phyloP scores from a whole-genome alignment of 768 basidiomycete species.

The Serendipita sp. region DNA sequence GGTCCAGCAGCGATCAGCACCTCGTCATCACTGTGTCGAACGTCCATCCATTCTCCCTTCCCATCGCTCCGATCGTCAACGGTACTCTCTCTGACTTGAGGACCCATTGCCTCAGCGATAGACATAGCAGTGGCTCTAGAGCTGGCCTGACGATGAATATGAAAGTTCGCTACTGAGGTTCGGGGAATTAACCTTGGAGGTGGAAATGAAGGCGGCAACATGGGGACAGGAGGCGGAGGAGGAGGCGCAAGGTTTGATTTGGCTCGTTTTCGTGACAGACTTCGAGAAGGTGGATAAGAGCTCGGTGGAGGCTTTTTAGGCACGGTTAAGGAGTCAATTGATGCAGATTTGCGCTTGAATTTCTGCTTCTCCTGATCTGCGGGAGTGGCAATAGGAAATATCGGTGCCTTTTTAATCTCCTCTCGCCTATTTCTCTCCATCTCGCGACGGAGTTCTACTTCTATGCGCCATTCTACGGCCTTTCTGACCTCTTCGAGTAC shows the following conservation, averaged over 20 bases:
- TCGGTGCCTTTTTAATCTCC: conserved; percentile 36
- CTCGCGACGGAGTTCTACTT: conserved; percentile 59
- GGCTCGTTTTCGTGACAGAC: not conserved
- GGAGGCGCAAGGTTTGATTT: not conserved
- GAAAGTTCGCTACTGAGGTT: conserved; percentile 4
- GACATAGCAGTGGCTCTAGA: not conserved
- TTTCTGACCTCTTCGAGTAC: conserved; percentile 75
- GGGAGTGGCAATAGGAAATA: not conserved
- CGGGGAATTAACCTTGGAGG: not conserved
- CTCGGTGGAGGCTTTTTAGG: not conserved
- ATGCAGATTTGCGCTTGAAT: not conserved
- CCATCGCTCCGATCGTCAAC: conserved; percentile 23
- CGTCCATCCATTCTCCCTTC: conserved; percentile 44
- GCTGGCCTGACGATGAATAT: conserved; percentile 2
- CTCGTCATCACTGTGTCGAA: conserved; percentile 63
- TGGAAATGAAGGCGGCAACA: conserved; percentile 4
- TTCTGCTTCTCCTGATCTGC: not conserved
- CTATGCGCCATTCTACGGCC: conserved; percentile 76
- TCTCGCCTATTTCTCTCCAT: conserved; percentile 55
- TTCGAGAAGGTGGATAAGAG: not conserved
- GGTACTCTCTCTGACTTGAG: not conserved
- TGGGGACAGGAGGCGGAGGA: not conserved
- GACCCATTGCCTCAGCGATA: not conserved
- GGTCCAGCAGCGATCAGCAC: conserved; percentile 72
- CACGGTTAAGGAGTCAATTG: not conserved